These are phyloP conservation scores for Oryza nivara DNA, from an alignment of 176 grass and related monocot species.

Conservation along the genomic window DNA sequence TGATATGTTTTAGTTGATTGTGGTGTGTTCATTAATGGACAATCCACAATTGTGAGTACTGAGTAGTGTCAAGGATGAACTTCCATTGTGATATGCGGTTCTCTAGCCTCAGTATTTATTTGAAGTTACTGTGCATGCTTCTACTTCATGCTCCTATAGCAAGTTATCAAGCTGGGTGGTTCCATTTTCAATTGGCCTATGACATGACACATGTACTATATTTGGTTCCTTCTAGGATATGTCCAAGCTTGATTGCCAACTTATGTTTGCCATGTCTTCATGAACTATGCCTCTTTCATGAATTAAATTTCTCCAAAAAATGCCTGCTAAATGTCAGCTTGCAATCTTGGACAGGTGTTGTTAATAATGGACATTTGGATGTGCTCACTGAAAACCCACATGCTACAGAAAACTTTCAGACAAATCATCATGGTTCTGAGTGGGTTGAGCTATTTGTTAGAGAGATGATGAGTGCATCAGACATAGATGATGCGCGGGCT, in stretches of 20 bases:
- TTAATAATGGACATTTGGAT: slow-evolving; percentile 47
- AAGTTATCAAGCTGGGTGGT: slow-evolving; percentile 7
- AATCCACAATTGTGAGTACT: background rate
- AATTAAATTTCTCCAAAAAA: background rate
- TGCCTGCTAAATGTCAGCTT: slow-evolving; percentile 9
- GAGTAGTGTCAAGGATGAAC: background rate
- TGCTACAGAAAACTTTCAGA: slow-evolving; percentile 37
- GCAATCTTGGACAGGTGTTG: slow-evolving; percentile 46
- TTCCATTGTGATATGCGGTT: background rate
- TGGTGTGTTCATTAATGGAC: background rate
- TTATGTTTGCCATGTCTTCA: slow-evolving; percentile 13
- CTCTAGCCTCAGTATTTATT: background rate
- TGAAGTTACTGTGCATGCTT: slow-evolving; percentile 14
- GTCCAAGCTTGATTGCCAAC: background rate
- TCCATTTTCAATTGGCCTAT: background rate
- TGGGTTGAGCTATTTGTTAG: slow-evolving; percentile 86
- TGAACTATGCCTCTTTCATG: background rate
- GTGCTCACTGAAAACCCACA: slow-evolving; percentile 43
- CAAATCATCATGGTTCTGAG: slow-evolving; percentile 50
- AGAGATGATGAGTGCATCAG: slow-evolving; percentile 74
- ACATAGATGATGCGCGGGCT: slow-evolving; percentile 67
- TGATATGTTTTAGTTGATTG: background rate
- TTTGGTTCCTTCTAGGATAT: slow-evolving; percentile 21
- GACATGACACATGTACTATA: background rate
- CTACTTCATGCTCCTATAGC: slow-evolving; percentile 17